Percentiles rank a stretch among this genome's conserved stretches.
phyloP scores from a whole-genome alignment of 2,329 filamentous ascomycete species.

The Truncatella angustata region DNA sequence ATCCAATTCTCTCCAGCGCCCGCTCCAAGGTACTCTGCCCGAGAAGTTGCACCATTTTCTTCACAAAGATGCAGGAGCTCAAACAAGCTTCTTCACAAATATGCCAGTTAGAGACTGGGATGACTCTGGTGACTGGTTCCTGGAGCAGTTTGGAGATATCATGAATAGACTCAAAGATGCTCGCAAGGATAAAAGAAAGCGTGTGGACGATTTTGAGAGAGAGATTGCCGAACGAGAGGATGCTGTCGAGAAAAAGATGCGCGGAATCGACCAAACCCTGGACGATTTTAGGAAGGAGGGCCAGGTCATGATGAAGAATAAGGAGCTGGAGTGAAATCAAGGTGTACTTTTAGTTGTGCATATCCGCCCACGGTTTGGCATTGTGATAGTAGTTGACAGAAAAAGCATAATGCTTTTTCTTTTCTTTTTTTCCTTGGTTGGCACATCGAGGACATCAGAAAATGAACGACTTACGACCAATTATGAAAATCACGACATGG shows the following conservation, averaged over 20 bases:
- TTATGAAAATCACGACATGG: conserved; percentile 2
- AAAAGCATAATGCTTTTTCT: background rate
- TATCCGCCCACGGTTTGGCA: too few species aligned
- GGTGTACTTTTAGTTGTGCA: too few species aligned
- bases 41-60: conserved; percentile 47
- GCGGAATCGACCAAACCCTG: conserved; percentile 55
- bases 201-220: conserved; percentile 50
- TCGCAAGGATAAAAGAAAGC: conserved; percentile 47
- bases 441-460: too few species aligned
- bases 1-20: conserved; percentile 31
- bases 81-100: conserved; percentile 49
- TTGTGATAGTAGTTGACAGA: too few species aligned
- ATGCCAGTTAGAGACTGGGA: conserved; percentile 59
- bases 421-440: too few species aligned
- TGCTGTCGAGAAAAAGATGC: conserved; percentile 49
- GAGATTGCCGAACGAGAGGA: conserved; percentile 56
- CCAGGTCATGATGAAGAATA: conserved; percentile 46
- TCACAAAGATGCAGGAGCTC: conserved; percentile 39
- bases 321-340: conserved; percentile 10
- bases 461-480: background rate
- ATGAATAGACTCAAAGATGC: conserved; percentile 47
- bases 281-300: conserved; percentile 55
- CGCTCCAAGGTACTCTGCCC: conserved; percentile 38
- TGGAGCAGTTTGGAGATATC: conserved; percentile 50
- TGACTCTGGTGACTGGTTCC: conserved; percentile 58